Evolutionary conservation across 805 yeast species (phyloP), one percentile per base, ranked within the genome.

Genomic region (Ogataea zsoltii): DNA sequence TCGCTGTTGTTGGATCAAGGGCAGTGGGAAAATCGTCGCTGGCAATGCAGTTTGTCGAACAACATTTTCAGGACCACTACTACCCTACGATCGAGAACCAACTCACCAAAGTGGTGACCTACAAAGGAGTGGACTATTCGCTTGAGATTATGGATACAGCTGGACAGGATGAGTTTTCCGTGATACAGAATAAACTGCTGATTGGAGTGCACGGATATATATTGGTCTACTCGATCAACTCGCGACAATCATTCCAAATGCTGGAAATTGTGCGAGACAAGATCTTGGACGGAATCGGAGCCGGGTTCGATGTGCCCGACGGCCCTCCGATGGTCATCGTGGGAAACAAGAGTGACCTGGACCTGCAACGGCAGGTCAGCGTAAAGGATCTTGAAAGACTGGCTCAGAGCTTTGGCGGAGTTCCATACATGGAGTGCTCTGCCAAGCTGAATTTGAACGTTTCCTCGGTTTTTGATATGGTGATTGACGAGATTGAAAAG

Each of bases 51-150:
- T 90, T 82, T 63, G 92, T 86, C 6, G 96, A 90, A 58, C 86
- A 87, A 56, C 92, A 88, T 60, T 90, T 89, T 62, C 86, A 87
- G 18, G 97, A 90, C 65, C 76, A 85, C 28, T 89, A 90, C 67
- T 90, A 88, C 65, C 97, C 97, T 25, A 90, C 97, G 5, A 87
- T 88, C 50, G 95, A 88, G 63, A 88, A 87, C 66, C 91, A 86
- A 65, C 87, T 86, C 66, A 75, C 82, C 60, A 88, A 86, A 62
- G 73, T 75, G 29, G 75, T 89, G 59, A 75, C 73, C 47, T 79
- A 84, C 63, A 79, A 85, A 49, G 85, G 85, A 50, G 84, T 82
- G 55, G 87, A 84, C 43, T 90, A 85, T 62, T 82, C 83, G 42
- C 79, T 91, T 19, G 96, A 89, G 63, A 86, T 90, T 43, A 70